A percentile compares a stretch with the other conserved stretches of the same genome.
phyloP scores from a whole-genome alignment of 805 yeast genomes.

The Candida alai region DNA sequence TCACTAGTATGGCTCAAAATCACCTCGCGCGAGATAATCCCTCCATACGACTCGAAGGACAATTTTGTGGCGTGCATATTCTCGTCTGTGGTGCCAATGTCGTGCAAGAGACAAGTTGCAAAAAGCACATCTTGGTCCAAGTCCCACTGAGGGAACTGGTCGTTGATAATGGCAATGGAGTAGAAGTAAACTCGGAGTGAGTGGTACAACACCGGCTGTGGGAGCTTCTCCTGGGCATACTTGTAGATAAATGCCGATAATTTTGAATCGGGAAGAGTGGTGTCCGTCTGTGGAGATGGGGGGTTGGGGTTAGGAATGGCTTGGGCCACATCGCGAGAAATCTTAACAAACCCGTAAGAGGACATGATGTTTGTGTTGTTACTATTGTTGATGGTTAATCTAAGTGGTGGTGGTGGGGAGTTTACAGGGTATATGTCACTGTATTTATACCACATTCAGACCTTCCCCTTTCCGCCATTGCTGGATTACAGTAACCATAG shows the following conservation, averaged over 20 bases:
- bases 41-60: conserved; percentile 34
- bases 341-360: conserved; percentile 27
- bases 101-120: conserved; percentile 30
- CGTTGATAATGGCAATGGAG: conserved; percentile 25
- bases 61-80: conserved; percentile 30
- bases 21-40: conserved; percentile 23
- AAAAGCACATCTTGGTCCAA: conserved; percentile 25
- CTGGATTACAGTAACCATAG: too few species aligned
- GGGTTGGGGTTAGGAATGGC: conserved; percentile 21
- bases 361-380: conserved; percentile 16
- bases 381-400: too few species aligned
- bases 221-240: conserved; percentile 21
- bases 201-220: conserved; percentile 23
- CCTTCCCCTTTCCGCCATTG: too few species aligned
- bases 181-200: conserved; percentile 29
- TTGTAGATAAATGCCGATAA: conserved; percentile 17
- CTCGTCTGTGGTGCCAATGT: conserved; percentile 30
- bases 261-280: conserved; percentile 17
- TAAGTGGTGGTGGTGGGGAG: too few species aligned
- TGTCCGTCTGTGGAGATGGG: conserved; percentile 21
- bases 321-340: conserved; percentile 21
- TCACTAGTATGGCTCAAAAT: conserved; percentile 19
- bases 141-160: conserved; percentile 31
- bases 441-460: too few species aligned
- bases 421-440: too few species aligned